phyloP scores from a whole-genome alignment of 2,329 filamentous ascomycete species.

The Clonostachys rosea region DNA sequence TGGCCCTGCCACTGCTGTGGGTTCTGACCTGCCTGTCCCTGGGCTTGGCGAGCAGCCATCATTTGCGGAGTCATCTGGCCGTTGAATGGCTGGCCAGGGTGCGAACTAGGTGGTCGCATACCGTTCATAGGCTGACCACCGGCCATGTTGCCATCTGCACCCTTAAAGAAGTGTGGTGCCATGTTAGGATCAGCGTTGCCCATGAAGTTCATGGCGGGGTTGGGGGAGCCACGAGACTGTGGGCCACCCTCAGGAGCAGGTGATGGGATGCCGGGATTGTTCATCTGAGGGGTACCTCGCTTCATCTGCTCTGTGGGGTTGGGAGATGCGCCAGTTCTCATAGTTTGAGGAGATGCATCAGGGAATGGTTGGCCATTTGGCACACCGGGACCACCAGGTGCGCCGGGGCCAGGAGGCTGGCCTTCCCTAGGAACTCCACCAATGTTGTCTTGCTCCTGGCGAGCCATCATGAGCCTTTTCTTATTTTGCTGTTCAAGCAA shows the following conservation, averaged over 20 bases:
- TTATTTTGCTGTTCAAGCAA: conserved; percentile 84
- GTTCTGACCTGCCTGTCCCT: conserved; percentile 18
- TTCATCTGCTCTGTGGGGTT: conserved; percentile 78
- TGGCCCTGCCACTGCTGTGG: conserved; percentile 32
- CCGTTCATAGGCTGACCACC: conserved; percentile 48
- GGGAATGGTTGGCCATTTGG: conserved; percentile 61
- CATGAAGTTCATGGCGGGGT: conserved; percentile 58
- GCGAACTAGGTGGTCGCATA: conserved; percentile 66
- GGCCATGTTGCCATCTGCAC: conserved; percentile 50
- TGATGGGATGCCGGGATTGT: conserved; percentile 63
- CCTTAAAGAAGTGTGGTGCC: conserved; percentile 55
- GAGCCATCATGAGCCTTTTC: conserved; percentile 79
- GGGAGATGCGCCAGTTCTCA: conserved; percentile 66
- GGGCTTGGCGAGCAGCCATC: conserved; percentile 43
- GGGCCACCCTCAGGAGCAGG: conserved; percentile 65
- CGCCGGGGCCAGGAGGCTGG: conserved; percentile 42
- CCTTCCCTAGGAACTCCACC: conserved; percentile 43
- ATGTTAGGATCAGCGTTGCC: conserved; percentile 57
- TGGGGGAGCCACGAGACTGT: conserved; percentile 64
- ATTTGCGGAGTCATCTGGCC: conserved; percentile 56
- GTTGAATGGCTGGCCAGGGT: conserved; percentile 55
- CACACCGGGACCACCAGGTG: conserved; percentile 46
- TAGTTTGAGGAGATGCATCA: conserved; percentile 66
- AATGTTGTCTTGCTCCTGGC: conserved; percentile 68
- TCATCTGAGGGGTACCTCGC: conserved; percentile 71